phyloP scores from a whole-genome alignment of 805 yeast genomes.

The Naumovozyma baii region DNA sequence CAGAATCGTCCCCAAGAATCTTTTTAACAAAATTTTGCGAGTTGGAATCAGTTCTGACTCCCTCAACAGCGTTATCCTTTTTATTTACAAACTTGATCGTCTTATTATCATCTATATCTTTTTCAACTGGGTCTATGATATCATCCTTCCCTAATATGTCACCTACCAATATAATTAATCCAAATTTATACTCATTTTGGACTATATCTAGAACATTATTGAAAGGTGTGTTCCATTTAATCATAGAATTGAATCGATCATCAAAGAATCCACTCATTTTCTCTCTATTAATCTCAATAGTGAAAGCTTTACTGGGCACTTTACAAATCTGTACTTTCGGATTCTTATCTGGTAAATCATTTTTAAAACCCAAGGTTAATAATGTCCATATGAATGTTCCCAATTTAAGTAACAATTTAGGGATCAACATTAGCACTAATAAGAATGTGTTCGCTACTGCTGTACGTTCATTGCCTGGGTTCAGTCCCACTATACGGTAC shows the following conservation, averaged over 20 bases:
- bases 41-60: slow-evolving; percentile 11
- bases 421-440: slow-evolving; percentile 46
- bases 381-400: slow-evolving; percentile 9
- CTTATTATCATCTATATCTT: background rate
- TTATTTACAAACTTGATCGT: background rate
- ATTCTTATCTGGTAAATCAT: background rate
- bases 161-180: slow-evolving; percentile 43
- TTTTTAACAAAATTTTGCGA: slow-evolving; percentile 37
- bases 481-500: slow-evolving; percentile 20
- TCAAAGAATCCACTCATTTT: background rate
- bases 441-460: slow-evolving; percentile 32
- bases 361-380: background rate
- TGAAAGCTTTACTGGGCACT: background rate
- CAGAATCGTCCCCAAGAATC: slow-evolving; percentile 38
- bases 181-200: slow-evolving; percentile 37
- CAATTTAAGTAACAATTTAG: slow-evolving; percentile 33
- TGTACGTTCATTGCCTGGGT: slow-evolving; percentile 2
- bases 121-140: slow-evolving; percentile 1
- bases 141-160: slow-evolving; percentile 20
- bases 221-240: slow-evolving; percentile 23
- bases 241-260: background rate
- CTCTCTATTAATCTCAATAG: background rate
- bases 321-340: background rate
- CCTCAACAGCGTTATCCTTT: slow-evolving; percentile 1
- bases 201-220: slow-evolving; percentile 36